Base-by-base conservation (phyloP, 2,329 filamentous ascomycete species). In the Xylariaceae sp. region DNA sequence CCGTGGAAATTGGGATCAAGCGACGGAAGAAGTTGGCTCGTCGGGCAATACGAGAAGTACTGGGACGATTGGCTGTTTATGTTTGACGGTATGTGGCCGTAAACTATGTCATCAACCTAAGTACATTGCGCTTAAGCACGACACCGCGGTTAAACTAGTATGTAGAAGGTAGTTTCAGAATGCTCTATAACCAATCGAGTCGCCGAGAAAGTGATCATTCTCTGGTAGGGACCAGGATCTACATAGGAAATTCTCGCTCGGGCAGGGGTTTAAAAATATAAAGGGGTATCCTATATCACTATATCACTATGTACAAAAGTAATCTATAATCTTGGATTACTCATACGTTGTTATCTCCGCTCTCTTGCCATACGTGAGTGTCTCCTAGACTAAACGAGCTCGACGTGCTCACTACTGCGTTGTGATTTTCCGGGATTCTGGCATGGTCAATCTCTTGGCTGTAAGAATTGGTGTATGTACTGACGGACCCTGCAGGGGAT, bases 51-150 rank as follows among this genome's bases (percentile, higher is more conserved):
- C 48, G 69, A 72, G 4, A 67, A 66, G 15, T 79, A 77, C 61
- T 79, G 72, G 72, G 72, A 75, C 10, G 75, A 79, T 55, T 79
- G 76, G 76, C 64, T 78, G 33, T 79, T 77, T 47, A 79, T 79
- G 73, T 77, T 70, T 50, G 74, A 77, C 37, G 72, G 73, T 0
- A 64, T 77, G 57, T 77, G 74, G 73, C 72, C 73, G 15, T 73
- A 49, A 53, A 13, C n/a, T 29, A 15, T 1, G 29, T 9, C 11
- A 40, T 20, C 36, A 13, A 4, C 3, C 3, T 20, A 2, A 16
- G 4, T 16, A 40, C 46, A 18, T 27, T 37, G 18, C 26, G 36
- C 18, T 26, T 37, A 30, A 18, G 37, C 29, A 26, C 33, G 33
- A 49, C 41, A 53, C 24, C 32, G 13, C 6, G 18, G 3, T 29